Evolutionary conservation across 2,329 filamentous ascomycete genomes (phyloP), one percentile per base, ranked within the genome.

Genomic region (Neofusicoccum ribis): DNA sequence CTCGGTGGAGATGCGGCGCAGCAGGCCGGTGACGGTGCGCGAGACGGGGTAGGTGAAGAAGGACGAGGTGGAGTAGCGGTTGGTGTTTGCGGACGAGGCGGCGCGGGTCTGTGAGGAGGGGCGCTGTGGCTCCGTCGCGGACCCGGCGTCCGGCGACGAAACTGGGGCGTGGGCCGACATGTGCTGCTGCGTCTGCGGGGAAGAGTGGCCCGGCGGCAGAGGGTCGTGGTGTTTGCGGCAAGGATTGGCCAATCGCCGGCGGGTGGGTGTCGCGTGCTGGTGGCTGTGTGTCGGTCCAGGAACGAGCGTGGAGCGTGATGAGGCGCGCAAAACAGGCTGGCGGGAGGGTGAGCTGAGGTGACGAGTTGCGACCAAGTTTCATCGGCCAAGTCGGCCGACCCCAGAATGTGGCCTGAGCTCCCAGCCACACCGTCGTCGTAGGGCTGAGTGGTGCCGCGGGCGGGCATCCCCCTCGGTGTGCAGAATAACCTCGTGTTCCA

Each of bases 31-130:
- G 46, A 83, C 75, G 44, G 81, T 81, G 72, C 83, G 83, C 41
- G 79, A 74, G 50, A 84, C 77, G 15, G 82, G 82, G 67, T 81
- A 82, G 54, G 80, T 79, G 70, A 84, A 81, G 72, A 82, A 83
- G 49, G 76, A 79, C 23, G 77, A 74, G 64, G 76, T 47, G 27
- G 67, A 58, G 69, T 52, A 63, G 66, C 49, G 66, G 69, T 58
- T 43, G 54, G 50, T 36, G 67, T 61, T 50, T 34, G 52, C 17
- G 41, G 49, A 56, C 14, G 31, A 50, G 46, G 36, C 23, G 31
- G 46, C 43, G 47, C 46, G 46, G 60, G 8, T 23, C 37, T 63
- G 49, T 9, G 39, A 46, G 37, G 61, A 31, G 61, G 61, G 50
- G 17, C 44, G 61, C 54, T 59, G 56, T 27, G 52, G 52, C 39